Base-by-base conservation (phyloP, 2,329 filamentous ascomycete species). In the Tympanopsis confertula region DNA sequence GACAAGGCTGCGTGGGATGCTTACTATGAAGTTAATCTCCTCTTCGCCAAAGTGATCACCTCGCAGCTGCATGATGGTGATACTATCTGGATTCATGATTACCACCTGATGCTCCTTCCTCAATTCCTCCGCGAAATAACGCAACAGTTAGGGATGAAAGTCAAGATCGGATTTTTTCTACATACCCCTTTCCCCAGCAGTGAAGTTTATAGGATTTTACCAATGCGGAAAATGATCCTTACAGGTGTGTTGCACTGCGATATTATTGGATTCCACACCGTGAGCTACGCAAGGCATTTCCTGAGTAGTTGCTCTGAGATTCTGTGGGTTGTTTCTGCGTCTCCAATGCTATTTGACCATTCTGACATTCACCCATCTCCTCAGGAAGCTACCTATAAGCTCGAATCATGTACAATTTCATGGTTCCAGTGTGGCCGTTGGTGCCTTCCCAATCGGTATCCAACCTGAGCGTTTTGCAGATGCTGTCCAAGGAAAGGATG, bases 281-380 rank as follows among this genome's bases (percentile, higher is more conserved):
- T 95, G 64, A 89, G 96, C 63, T 98, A 98, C 54, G 89, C 88
- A n/a, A 76, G 91, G 38, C 91, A 98, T 62, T 98, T 96, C 65
- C 65, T 98, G 47, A 94, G 87, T 63, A 91, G 85, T 55, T 96
- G 91, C 30, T 10, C 30, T 33, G 10, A 33, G 10, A 10, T 33
- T 7, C 30, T 63, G 89, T 87, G n/a, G 82, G 89, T 46, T 91
- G 96, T 47, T 69, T 95, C 14, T 5, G 29, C 18, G 38, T 40
- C 5, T n/a, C 10, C 5, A 5, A 17, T 28, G 33, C 37, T 41
- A 35, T 41, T 20, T 24, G 22, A 13, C 13, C 13, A 19, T 17
- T 15, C 4, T 15, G 5, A 17, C 19, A 14, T n/a, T 7, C 10
- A 13, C 28, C 35, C 17, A 14, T 13, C 3, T 3, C 17, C 5